These are phyloP conservation scores for Lipomyces kockii DNA, from an alignment of 805 yeast species.

Conservation along the genomic window DNA sequence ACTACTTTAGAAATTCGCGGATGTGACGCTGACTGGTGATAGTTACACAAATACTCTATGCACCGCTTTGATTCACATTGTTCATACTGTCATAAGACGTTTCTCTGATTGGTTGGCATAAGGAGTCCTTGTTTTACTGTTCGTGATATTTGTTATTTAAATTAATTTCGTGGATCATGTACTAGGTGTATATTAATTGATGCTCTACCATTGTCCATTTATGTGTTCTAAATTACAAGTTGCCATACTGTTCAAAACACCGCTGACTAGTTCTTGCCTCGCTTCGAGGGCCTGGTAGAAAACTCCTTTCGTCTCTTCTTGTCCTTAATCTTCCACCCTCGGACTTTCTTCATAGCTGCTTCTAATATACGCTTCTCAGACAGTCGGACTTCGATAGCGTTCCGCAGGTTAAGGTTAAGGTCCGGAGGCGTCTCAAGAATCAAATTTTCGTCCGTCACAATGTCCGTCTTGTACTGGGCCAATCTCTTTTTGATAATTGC, in stretches of 20 bases:
- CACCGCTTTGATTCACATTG: conserved; percentile 54
- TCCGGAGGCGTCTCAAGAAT: conserved; percentile 15
- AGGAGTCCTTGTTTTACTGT: conserved; percentile 1
- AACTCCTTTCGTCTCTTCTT: conserved; percentile 14
- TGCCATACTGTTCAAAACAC: not conserved
- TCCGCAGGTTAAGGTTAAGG: conserved; percentile 21
- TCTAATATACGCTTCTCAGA: conserved; percentile 32
- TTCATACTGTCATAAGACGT: not conserved
- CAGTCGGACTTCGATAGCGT: conserved; percentile 34
- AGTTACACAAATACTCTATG: conserved; percentile 74
- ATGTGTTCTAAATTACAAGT: not conserved
- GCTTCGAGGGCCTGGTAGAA: conserved; percentile 18
- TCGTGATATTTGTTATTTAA: conserved; percentile 1
- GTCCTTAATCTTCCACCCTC: conserved; percentile 23
- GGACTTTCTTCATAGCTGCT: conserved; percentile 17
- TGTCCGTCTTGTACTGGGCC: conserved; percentile 26
- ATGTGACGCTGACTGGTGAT: not conserved
- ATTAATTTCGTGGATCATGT: not conserved
- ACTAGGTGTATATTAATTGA: not conserved
- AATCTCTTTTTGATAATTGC: conserved; percentile 20
- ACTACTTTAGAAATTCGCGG: not conserved
- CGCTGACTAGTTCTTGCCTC: conserved; percentile 3
- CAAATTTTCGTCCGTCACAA: conserved; percentile 35
- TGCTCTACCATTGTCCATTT: not conserved
- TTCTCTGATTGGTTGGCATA: not conserved